Evolutionary conservation across 2,329 filamentous ascomycete genomes (phyloP), one percentile per base, ranked within the genome.

Genomic region (Chrysoporthe puriensis): DNA sequence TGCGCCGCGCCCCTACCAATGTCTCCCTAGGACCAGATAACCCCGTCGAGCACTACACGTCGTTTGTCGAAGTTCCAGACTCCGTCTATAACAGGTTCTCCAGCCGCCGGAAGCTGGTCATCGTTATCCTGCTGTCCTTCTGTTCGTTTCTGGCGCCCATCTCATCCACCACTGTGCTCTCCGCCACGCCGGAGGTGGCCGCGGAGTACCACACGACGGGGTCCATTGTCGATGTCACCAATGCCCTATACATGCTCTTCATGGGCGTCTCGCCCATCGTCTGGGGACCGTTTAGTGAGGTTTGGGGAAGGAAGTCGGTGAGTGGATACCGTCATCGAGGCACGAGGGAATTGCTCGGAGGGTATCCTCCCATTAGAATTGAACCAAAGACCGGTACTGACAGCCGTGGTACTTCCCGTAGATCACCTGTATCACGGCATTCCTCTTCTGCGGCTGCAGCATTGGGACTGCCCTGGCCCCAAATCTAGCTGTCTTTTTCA

Each of bases 101-200:
- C 0, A 77, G 79, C 3, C 79, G 80, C 18, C 85, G 89, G 52
- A 96, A 95, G 77, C 75, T 83, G 2, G 74, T 88, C 69, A 91
- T 95, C 63, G 89, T 93, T 18, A 80, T 82, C 11, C 84, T 94
- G 6, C 79, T 94, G 63, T 90, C 91, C 0, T 92, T 90, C 74
- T 93, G 91, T 78, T 88, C 90, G 36, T 93, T 95, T 71, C 81
- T 95, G 57, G 89, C 92, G 0, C 92, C 92, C 0, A 86, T 91
- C 42, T 88, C 86, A 2, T 88, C 85, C 5, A 91, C 90, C 0
- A 86, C 87, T 0, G 86, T 91, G 50, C 76, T 91, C 43, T 82
- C 89, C 1, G 90, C 88, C 14, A 82, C 90, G 11, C 89, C 89
- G 2, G 88, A 92, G 75, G 86, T 92, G 5, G 88, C 88, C 4